A percentile compares a stretch with the other conserved stretches of the same genome.
Conservation (phyloP, 768 basidiomycete genomes). For the Tricholoma matsutake region DNA sequence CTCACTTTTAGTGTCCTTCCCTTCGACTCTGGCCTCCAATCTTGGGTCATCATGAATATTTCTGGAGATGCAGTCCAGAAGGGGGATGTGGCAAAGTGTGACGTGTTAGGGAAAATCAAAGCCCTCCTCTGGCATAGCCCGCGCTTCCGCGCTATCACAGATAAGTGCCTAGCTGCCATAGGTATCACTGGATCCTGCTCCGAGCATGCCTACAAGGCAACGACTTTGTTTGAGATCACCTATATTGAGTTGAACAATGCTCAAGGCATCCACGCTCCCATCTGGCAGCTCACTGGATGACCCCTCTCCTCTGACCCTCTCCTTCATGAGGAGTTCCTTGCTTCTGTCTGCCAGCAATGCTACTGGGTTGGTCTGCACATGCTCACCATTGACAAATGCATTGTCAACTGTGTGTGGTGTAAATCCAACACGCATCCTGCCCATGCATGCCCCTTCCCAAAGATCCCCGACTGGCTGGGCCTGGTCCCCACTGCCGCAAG, state of each 20-base stretch:
- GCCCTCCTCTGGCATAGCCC: slow-evolving; percentile 1
- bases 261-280: neutral
- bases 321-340: neutral
- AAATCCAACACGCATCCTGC: slow-evolving; percentile 5
- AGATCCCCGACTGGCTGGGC: slow-evolving; percentile 4
- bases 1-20: slow-evolving; percentile 3
- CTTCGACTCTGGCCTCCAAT: neutral
- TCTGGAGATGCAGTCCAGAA: slow-evolving; percentile 5
- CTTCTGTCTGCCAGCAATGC: neutral
- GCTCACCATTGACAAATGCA: neutral
- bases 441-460: slow-evolving; percentile 6
- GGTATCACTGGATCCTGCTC: neutral
- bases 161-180: neutral
- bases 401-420: slow-evolving; percentile 6
- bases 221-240: neutral
- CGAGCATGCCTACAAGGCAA: neutral
- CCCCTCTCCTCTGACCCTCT: neutral
- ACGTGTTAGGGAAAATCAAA: slow-evolving; percentile 2
- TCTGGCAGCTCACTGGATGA: slow-evolving; percentile 7
- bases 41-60: slow-evolving; percentile 8
- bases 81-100: neutral
- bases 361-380: neutral
- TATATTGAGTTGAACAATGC: slow-evolving; percentile 3
- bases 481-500: neutral
- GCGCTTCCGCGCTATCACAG: neutral